phyloP scores from a whole-genome alignment of 2,329 filamentous ascomycete genomes.

The Pseudogymnoascus verrucosus region DNA sequence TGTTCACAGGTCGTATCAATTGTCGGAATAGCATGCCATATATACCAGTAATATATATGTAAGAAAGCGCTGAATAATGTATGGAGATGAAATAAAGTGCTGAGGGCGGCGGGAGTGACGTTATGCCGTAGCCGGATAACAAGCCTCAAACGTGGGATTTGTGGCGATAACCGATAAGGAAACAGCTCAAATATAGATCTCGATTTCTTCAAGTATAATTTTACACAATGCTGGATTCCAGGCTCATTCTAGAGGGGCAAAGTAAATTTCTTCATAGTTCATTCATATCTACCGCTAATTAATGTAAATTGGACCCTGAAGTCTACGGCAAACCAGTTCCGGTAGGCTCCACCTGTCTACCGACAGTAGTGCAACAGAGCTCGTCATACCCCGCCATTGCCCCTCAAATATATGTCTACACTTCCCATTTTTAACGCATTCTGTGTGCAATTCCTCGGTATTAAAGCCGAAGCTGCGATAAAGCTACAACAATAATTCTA shows the following conservation, averaged over 20 bases:
- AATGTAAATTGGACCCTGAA: neutral
- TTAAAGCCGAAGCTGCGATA: neutral
- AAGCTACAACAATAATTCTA: neutral
- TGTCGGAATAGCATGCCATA: slow-evolving; percentile 24
- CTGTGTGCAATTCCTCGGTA: neutral
- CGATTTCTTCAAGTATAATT: neutral
- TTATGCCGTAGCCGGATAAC: slow-evolving; percentile 1
- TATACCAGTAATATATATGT: neutral
- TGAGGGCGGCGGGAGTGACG: neutral
- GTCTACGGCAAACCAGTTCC: no score
- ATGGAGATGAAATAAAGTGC: neutral
- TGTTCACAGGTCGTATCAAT: slow-evolving; percentile 19
- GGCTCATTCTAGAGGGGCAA: neutral
- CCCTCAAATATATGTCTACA: slow-evolving; percentile 2
- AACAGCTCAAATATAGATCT: neutral
- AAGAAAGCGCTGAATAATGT: neutral
- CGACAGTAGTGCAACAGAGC: neutral
- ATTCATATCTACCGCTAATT: neutral
- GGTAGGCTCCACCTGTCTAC: neutral
- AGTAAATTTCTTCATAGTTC: neutral
- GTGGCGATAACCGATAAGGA: slow-evolving; percentile 1
- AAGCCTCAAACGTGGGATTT: neutral
- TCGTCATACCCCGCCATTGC: slow-evolving; percentile 5
- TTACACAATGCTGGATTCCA: neutral
- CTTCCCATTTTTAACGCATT: neutral